Evolutionary conservation across 768 basidiomycete genomes (phyloP), one percentile per base, ranked within the genome.

Genomic region (Amanita fuliginea): DNA sequence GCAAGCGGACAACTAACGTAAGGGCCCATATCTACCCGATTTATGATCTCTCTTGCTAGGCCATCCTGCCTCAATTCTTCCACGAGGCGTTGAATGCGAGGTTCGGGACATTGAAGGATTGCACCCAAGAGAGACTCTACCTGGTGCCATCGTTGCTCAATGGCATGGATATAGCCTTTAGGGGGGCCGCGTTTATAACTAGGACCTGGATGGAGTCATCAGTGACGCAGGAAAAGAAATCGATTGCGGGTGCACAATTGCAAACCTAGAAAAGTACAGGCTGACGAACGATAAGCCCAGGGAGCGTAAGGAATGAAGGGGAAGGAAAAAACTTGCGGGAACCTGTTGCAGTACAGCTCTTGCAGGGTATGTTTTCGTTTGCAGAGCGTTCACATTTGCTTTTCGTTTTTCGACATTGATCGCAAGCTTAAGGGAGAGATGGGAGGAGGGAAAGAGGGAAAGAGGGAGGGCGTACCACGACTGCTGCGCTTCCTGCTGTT

Each of bases 141-240:
- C 60, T 92, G 86, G 57, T 94, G 91, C 80, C 91, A 86, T 57
- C 90, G 67, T 52, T 87, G 85, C 66, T 94, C 91, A 46, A 94
- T 91, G 34, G 90, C 90, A 62, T 92, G 86, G 44, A 94, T 92
- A 62, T 94, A 94, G 16, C 91, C 91, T 59, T 89, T 89, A 5
- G 87, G 86, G 8, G 86, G 86, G 8, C 89, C 90, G 7, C 89
- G 81, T 60, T 85, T 86, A 62, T 83, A 83, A 59, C 82, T 86
- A 0, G 84, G 84, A 40, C 82, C 86, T 87, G 48, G 11, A 40
- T 19, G 14, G 4, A 32, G 18, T 8, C 19, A 19, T 40, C 24
- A 37, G 2, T 30, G 21, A 22, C 13, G 48, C 19, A 37, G 35
- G 28, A 44, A 21, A 33, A 32, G 28, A 44, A 24, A 36, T 24